Percentiles rank a stretch among this genome's conserved stretches.
These are phyloP conservation scores for Sugiyamaella americana DNA, from an alignment of 805 yeast species.

Conservation along the genomic window DNA sequence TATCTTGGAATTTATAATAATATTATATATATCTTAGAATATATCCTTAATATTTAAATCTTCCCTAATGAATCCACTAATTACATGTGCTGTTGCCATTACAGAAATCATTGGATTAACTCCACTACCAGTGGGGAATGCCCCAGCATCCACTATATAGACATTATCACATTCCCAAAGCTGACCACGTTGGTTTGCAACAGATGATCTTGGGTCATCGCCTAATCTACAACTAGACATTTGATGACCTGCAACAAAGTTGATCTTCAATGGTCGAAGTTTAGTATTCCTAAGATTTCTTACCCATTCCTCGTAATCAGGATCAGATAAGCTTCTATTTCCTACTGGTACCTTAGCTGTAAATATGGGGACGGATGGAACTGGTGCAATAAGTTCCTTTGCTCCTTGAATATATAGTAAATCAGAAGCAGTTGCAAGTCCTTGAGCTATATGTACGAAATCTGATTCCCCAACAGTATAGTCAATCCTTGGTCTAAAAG, in stretches of 20 bases:
- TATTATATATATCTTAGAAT: no score
- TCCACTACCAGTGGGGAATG: constrained; percentile 48
- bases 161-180: constrained; percentile 45
- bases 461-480: constrained; percentile 41
- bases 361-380: constrained; percentile 35
- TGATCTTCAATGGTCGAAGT: constrained; percentile 20
- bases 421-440: constrained; percentile 38
- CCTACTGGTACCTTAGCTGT: constrained; percentile 27
- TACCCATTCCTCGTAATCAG: constrained; percentile 36
- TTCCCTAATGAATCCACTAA: constrained; percentile 36
- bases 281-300: constrained; percentile 19
- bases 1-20: no score
- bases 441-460: constrained; percentile 35
- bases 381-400: constrained; percentile 36
- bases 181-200: constrained; percentile 40
- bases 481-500: constrained; percentile 34
- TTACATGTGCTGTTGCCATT: constrained; percentile 43
- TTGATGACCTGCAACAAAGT: constrained; percentile 48
- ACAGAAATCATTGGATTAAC: constrained; percentile 49
- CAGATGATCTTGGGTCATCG: constrained; percentile 40
- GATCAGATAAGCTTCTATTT: constrained; percentile 37
- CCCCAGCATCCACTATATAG: constrained; percentile 46
- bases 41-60: no score
- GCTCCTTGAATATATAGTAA: constrained; percentile 47
- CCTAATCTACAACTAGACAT: constrained; percentile 47